Conservation (phyloP, 768 basidiomycete genomes). For the Leccinum uliginosum region DNA sequence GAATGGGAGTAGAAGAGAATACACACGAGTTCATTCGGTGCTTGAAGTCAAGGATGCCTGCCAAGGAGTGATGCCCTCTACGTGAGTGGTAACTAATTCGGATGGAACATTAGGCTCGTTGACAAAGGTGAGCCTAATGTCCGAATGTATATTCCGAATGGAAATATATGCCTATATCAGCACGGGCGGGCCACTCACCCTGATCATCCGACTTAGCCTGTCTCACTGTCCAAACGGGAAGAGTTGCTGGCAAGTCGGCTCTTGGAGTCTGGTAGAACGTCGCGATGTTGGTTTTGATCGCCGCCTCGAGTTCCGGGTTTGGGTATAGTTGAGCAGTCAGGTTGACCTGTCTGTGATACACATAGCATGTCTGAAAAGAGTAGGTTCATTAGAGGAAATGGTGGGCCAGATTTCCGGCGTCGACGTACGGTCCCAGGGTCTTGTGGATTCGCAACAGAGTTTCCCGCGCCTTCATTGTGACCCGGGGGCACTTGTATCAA, state of each 20-base stretch:
- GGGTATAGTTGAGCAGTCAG: conserved; percentile 20
- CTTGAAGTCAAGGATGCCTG: conserved; percentile 79
- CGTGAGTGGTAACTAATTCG: conserved; percentile 20
- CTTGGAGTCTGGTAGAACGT: conserved; percentile 10
- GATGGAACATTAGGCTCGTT: conserved; percentile 66
- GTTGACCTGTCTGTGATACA: conserved; percentile 19
- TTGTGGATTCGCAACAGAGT: conserved; percentile 9
- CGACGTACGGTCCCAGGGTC: conserved; percentile 14
- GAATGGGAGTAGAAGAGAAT: background rate
- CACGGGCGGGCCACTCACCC: background rate
- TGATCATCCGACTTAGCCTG: background rate
- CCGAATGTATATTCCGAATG: too few relatives aligned
- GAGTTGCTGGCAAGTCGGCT: conserved; percentile 12
- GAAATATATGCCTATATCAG: background rate
- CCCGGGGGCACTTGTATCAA: conserved; percentile 13
- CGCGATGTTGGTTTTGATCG: conserved; percentile 21
- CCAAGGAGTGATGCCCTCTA: conserved; percentile 62
- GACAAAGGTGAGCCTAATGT: conserved; percentile 64
- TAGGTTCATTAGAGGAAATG: background rate
- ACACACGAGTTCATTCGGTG: conserved; percentile 58
- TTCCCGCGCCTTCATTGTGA: conserved; percentile 15
- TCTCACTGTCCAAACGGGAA: conserved; percentile 18
- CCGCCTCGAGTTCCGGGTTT: conserved; percentile 15
- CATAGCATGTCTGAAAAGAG: conserved; percentile 14
- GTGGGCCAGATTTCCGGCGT: background rate